These are phyloP conservation scores for Xerophyta viscosa DNA, from an alignment of 106 monocot genomes.

Conservation along the genomic window DNA sequence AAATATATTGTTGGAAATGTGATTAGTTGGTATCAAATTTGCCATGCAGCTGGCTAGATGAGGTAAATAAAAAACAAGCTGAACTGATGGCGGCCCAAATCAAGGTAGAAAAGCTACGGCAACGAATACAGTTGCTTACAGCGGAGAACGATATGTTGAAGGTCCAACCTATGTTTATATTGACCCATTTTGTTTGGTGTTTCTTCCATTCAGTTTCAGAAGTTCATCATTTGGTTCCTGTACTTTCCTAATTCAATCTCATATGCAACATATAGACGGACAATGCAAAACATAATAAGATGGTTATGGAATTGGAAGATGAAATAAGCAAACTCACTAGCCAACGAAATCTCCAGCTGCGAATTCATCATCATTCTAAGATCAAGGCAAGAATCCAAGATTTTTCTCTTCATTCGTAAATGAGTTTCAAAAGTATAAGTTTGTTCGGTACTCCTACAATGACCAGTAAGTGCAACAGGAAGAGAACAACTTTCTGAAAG, in stretches of 20 bases:
- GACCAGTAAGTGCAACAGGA: conserved; percentile 32
- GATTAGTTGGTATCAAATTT: conserved; percentile 1
- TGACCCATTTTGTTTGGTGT: not conserved
- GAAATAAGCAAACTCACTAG: conserved; percentile 41
- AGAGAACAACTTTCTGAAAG: conserved; percentile 50
- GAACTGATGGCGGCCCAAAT: conserved; percentile 50
- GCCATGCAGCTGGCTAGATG: conserved; percentile 64
- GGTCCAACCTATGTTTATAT: conserved; percentile 29
- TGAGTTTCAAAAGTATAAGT: not conserved
- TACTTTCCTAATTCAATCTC: no score
- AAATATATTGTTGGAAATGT: not conserved
- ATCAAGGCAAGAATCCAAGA: conserved; percentile 68
- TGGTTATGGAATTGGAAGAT: conserved; percentile 68
- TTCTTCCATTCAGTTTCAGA: not conserved
- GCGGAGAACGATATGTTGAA: conserved; percentile 77
- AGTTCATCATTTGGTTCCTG: no score
- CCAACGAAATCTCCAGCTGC: conserved; percentile 68
- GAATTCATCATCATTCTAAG: conserved; percentile 76
- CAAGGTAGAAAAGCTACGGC: conserved; percentile 43
- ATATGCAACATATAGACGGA: conserved; percentile 30
- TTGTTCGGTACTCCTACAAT: not conserved
- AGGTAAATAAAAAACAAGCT: conserved; percentile 54
- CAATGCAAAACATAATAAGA: conserved; percentile 56
- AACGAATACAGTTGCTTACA: conserved; percentile 38
- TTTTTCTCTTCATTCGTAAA: not conserved